phyloP scores from a whole-genome alignment of 2,329 filamentous ascomycete species.

The Aspergillus caelatus region DNA sequence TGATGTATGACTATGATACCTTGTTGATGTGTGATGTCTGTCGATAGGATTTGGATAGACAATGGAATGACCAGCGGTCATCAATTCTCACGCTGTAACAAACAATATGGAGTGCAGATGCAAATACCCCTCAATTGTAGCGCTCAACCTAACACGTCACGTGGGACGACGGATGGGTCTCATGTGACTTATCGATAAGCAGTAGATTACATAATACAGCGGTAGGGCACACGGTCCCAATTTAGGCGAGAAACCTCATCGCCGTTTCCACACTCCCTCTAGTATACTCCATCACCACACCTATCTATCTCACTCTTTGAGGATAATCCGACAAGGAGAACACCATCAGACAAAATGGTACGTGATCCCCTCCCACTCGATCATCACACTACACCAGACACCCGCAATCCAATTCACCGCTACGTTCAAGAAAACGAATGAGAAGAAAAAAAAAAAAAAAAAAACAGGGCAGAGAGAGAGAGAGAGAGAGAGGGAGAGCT shows the following conservation, averaged over 20 bases:
- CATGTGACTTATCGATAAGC: conserved; percentile 4
- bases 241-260: conserved; percentile 32
- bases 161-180: background rate
- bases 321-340: conserved; percentile 54
- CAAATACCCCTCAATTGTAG: background rate
- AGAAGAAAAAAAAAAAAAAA: background rate
- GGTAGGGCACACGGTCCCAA: conserved; percentile 21
- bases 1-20: conserved; percentile 50
- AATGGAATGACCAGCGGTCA: conserved; percentile 11
- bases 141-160: background rate
- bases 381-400: background rate
- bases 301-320: conserved; percentile 50
- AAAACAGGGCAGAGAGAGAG: no score
- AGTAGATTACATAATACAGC: conserved; percentile 10
- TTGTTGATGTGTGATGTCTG: conserved; percentile 32
- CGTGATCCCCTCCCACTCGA: conserved; percentile 14
- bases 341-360: conserved; percentile 50
- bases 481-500: background rate
- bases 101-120: background rate
- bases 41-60: conserved; percentile 22
- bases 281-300: conserved; percentile 27
- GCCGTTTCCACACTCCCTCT: conserved; percentile 26
- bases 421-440: background rate
- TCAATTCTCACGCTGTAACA: background rate
- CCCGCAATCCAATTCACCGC: no score